phyloP scores from a whole-genome alignment of 106 monocot genomes.

The Dendrobium nobile region DNA sequence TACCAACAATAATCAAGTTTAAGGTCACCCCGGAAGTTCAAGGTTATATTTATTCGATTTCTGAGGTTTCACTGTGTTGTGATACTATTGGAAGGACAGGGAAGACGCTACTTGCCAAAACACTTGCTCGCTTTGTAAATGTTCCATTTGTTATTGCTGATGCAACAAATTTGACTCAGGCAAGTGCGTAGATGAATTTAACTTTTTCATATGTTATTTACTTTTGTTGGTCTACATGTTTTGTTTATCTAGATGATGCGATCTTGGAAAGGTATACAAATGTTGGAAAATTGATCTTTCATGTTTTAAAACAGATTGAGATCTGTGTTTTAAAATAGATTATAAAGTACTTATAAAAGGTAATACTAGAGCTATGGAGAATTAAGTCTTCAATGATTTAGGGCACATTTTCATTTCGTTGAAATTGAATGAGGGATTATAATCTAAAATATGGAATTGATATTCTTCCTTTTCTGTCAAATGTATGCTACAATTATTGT shows the following conservation, averaged over 20 bases:
- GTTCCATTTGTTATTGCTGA: conserved; percentile 98
- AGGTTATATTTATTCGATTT: not conserved
- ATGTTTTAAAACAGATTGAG: not conserved
- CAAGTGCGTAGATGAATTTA: conserved; percentile 14
- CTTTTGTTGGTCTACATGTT: not conserved
- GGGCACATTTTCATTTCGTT: not conserved
- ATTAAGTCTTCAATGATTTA: too few relatives aligned
- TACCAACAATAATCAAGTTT: not conserved
- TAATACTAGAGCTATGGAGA: too few relatives aligned
- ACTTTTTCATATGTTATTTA: not conserved
- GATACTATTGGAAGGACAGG: conserved; percentile 46
- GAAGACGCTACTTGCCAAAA: conserved; percentile 98
- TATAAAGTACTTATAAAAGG: too few relatives aligned
- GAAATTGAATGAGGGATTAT: not conserved
- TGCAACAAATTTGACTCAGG: conserved; percentile 97
- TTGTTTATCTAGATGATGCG: not conserved
- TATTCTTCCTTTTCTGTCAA: not conserved
- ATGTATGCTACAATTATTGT: not conserved
- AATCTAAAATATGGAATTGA: not conserved
- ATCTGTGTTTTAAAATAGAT: too few relatives aligned
- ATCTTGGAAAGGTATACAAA: not conserved
- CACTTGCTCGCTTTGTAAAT: conserved; percentile 94
- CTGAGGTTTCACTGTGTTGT: not conserved
- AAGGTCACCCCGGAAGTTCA: not conserved
- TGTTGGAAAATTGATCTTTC: not conserved